Evolutionary conservation across 257 asterid species (phyloP), one percentile per base, ranked within the genome.

Genomic region (Solanum pennellii): DNA sequence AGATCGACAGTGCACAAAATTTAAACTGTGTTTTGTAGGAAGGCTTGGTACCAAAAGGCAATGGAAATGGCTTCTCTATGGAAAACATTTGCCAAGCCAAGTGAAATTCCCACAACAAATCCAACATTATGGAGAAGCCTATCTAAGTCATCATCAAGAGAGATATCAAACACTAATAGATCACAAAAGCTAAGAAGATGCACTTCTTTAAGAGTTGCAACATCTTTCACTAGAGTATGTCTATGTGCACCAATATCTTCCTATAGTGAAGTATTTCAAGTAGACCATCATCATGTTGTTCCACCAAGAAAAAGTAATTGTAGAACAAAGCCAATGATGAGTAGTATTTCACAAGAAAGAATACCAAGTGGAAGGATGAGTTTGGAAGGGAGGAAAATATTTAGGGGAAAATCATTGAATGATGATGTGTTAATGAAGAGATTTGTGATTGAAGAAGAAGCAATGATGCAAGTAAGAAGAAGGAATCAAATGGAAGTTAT

Each of bases 31-130:
- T 79, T 37, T 35, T 88, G 83, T 83, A 95, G 98, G 98, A 96
- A 94, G 91, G 94, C 97, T 88, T 95, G 98, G 99, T 96, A 96
- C 87, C 98, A 93, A 92, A 92, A 96, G 92, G 99, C 95, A 87
- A 89, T 95, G 89, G 94, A 93, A 80, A 94, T 94, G 98, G 94
- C 98, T 35, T 91, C 95, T 59, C 16, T 88, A 18, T 94, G 98
- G 99, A 96, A 93, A 91, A 66, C 88, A 87, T 83, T 86, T 42
- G 89, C 93, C 75, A 94, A 91, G 89, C 82, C 95, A 66, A 79
- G 93, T 66, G 90, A 89, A 89, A 90, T 87, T 33, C 93, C 94
- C 33, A 87, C 93, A 25, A 88, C 89, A 84, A 89, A 88, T 56
- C 88, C 89, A 12, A 90, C 88, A 42, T 12, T 92, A 80, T 93